Base-by-base conservation (phyloP, 2,329 filamentous ascomycete genomes). In the Fusarium agapanthi region DNA sequence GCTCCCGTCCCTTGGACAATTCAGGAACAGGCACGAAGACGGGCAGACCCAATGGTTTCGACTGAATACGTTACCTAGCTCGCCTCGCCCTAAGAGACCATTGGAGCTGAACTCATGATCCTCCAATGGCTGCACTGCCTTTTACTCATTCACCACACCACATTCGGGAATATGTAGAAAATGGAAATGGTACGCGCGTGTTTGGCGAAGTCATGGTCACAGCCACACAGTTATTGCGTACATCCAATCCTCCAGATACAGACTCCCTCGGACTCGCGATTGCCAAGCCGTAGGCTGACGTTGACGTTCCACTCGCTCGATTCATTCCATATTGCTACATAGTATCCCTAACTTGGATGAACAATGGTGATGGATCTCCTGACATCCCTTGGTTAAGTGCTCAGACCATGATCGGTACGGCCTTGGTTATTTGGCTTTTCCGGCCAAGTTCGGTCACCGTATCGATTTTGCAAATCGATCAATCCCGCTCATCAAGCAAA, bases 221-320 rank as follows among this genome's bases (percentile, higher is more conserved):
- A 76, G 75, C 75, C 75, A 76, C 75, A 56, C 38, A 55, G 47
- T 48, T 56, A 64, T 69, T 65, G 59, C 72, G 66, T 61, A 69
- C 44, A 63, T 63, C 40, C 37, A 47, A 65, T 61, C 37, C 37
- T 65, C 44, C 40, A 61, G 59, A 67, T 61, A 40, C 50, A 54
- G 18, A 35, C 51, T 47, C 45, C 45, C 41, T 65, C 58, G 45
- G 50, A 54, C 37, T 66, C 62, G 44, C 54, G 69, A 67, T 71
- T 73, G 74, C 75, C 72, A 75, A 75, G 71, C 65, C 64, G 41
- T 67, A 53, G 67, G 76, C 73, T 78, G 72, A 77, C 75, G 75
- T 74, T 67, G 64, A 66, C 64, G 67, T 66, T 72, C 44, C 71
- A 74, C 50, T 66, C 45, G n/a, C 51, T 61, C 53, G 38, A 56